Evolutionary conservation across 2,329 filamentous ascomycete species (phyloP).

Genomic region (Ceratocystis diversiconidia): DNA sequence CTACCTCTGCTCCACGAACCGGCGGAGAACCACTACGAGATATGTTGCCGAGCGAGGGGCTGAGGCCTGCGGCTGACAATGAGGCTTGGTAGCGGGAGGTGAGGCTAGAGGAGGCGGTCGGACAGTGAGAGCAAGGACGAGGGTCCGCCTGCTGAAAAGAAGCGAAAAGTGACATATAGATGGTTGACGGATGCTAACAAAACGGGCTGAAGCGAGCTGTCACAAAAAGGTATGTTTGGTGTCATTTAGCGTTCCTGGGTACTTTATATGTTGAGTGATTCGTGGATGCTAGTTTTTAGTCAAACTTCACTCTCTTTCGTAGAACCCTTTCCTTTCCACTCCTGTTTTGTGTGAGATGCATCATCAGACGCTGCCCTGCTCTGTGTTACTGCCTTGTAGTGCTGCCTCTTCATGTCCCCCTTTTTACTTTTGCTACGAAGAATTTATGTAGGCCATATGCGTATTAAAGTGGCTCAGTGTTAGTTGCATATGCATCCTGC

Average conservation of each 20-base stretch:
- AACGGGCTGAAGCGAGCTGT: neutral
- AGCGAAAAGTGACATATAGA: neutral
- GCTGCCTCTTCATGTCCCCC: neutral
- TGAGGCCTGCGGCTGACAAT: neutral
- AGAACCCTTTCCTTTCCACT: neutral
- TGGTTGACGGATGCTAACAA: neutral
- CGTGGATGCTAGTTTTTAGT: no score
- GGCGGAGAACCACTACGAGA: neutral
- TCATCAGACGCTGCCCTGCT: neutral
- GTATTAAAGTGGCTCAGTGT: neutral
- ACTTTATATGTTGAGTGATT: no score
- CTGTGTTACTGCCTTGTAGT: neutral
- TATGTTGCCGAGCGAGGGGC: neutral
- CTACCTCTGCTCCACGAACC: no score
- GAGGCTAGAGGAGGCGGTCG: neutral
- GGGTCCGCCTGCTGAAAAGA: neutral
- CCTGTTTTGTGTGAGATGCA: neutral
- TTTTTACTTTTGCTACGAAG: neutral
- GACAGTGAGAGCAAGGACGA: neutral
- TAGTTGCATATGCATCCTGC: neutral
- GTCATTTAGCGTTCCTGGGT: no score
- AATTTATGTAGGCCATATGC: neutral
- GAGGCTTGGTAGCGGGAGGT: neutral
- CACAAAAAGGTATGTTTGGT: neutral
- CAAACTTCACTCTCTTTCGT: no score